Evolutionary conservation across 192 early-diverging fungal species (phyloP).

Genomic region (Umbelopsis sp.): DNA sequence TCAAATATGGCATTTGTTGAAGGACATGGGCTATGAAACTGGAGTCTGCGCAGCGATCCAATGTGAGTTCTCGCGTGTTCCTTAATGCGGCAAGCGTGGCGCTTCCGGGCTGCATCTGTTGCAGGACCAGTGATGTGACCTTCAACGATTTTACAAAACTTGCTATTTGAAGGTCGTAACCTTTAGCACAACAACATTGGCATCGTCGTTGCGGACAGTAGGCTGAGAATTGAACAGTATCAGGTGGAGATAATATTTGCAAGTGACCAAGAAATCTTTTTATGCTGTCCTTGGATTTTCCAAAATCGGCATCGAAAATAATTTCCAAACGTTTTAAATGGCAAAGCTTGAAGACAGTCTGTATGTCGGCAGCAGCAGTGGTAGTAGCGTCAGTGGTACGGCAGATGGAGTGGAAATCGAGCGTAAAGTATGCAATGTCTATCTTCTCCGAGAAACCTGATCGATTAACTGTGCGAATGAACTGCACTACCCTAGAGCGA

Average conservation of each 20-base stretch:
- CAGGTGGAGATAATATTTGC: background rate
- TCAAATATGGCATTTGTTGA: background rate
- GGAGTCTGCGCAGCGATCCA: conserved; percentile 5
- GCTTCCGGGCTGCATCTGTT: background rate
- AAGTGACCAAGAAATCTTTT: background rate
- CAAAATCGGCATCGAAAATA: conserved; percentile 11
- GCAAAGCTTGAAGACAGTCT: background rate
- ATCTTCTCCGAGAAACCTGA: background rate
- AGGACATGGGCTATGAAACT: background rate
- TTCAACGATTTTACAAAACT: background rate
- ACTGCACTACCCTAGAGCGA: background rate
- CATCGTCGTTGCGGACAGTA: conserved; percentile 15
- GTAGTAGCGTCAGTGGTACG: background rate
- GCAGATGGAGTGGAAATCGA: background rate
- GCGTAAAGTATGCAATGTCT: background rate
- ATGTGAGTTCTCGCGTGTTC: background rate
- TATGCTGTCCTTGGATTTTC: background rate
- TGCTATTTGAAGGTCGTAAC: background rate
- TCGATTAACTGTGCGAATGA: background rate
- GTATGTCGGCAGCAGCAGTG: background rate
- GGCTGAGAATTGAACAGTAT: background rate
- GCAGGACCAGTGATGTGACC: background rate
- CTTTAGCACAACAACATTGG: conserved; percentile 14
- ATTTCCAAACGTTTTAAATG: background rate
- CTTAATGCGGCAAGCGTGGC: background rate